Base-by-base conservation (phyloP, 2,329 filamentous ascomycete species). In the Venturia asperata region DNA sequence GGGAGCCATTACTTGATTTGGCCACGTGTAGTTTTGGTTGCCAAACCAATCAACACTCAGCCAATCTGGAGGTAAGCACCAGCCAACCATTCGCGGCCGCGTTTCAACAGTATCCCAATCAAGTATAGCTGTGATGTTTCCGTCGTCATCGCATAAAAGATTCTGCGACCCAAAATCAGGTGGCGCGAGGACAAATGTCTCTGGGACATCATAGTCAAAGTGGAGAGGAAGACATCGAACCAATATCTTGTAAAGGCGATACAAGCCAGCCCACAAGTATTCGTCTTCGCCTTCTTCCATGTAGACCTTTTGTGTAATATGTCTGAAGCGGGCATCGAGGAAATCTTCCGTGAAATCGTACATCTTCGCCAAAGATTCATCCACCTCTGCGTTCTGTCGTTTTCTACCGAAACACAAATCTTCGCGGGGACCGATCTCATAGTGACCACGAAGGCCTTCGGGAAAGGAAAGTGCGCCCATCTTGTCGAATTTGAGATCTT, bases 51-150 rank as follows among this genome's bases (percentile, higher is more conserved):
- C 61, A 10, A 24, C 34, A 52, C 11, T 49, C 11, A 63, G 27
- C 41, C 39, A 63, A 27, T 34, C n/a, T 24, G 61, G 61, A 6
- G 43, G 39, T 27, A 19, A 15, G 13, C 34, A 37, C 61, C 61
- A 63, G 5, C 61, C 61, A 24, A 27, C 19, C 15, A 42, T 15
- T 21, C 41, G 61, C 5, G 41, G 43, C 11, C 11, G 15, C 17
- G 41, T 49, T 19, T 39, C 11, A 24, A 24, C 42, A 13, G n/a
- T 19, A 9, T 63, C 61, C 67, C 63, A 68, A 47, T 69, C 69
- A 41, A 70, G 68, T 39, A 39, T 63, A 39, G 15, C 61, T 21
- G 61, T 39, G 11, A 39, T 55, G 11, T 55, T 55, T 5, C 47
- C 47, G n/a, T 55, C 47, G 27, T 55, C 47, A 21, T 62, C 61